Conservation (phyloP, 2,329 filamentous ascomycete genomes). For the Thermoascus crustaceus region DNA sequence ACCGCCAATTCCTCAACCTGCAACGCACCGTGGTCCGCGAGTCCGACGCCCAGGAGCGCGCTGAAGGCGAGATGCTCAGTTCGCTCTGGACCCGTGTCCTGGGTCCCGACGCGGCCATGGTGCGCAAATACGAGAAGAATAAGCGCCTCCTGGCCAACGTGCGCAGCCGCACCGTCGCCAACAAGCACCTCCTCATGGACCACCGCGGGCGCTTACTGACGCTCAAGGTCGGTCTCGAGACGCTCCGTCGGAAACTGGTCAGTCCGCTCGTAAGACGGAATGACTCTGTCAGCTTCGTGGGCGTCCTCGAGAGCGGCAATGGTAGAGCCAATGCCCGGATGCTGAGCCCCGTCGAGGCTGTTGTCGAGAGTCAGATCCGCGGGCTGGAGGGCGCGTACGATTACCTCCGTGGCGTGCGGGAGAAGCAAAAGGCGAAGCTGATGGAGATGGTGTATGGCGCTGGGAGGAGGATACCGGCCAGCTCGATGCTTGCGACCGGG, state of each 20-base stretch:
- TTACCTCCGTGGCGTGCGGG: slow-evolving; percentile 66
- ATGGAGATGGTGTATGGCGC: slow-evolving; percentile 69
- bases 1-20: slow-evolving; percentile 81
- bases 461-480: slow-evolving; percentile 22
- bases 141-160: slow-evolving; percentile 69
- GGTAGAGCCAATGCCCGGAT: slow-evolving; percentile 51
- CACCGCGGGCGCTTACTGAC: slow-evolving; percentile 78
- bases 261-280: slow-evolving; percentile 70
- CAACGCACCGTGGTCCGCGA: slow-evolving; percentile 80
- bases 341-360: slow-evolving; percentile 45
- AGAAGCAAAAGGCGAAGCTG: slow-evolving; percentile 73
- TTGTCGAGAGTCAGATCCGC: slow-evolving; percentile 73
- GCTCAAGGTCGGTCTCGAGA: slow-evolving; percentile 79
- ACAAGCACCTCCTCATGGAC: slow-evolving; percentile 78
- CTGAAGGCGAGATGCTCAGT: slow-evolving; percentile 72
- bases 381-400: slow-evolving; percentile 73
- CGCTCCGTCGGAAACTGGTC: slow-evolving; percentile 72
- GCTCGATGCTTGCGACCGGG: slow-evolving; percentile 18
- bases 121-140: slow-evolving; percentile 92
- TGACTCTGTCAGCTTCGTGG: slow-evolving; percentile 40
- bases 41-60: slow-evolving; percentile 68
- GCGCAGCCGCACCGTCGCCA: slow-evolving; percentile 71
- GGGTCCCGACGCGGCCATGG: slow-evolving; percentile 61
- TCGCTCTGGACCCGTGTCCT: slow-evolving; percentile 81
- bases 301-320: slow-evolving; percentile 16